phyloP scores from a whole-genome alignment of 2,329 filamentous ascomycete species.

The Cladophialophora immunda region DNA sequence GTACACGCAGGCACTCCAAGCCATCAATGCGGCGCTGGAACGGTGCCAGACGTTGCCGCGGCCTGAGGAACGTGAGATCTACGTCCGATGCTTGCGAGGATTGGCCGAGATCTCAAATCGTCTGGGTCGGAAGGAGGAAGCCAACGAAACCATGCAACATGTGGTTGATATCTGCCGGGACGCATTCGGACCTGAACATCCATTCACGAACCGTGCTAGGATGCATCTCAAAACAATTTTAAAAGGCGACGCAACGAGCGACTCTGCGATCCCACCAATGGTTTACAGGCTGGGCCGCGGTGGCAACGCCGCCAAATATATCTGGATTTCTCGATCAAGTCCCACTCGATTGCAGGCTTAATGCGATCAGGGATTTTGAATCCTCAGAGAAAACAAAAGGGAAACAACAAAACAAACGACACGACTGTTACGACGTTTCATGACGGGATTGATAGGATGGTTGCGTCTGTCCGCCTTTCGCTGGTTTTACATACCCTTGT shows the following conservation, averaged over 20 bases:
- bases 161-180: constrained; percentile 40
- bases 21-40: constrained; percentile 38
- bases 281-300: constrained; percentile 41
- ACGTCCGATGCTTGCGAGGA: constrained; percentile 40
- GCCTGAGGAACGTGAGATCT: constrained; percentile 40
- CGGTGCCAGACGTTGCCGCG: constrained; percentile 34
- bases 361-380: constrained; percentile 11
- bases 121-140: constrained; percentile 37
- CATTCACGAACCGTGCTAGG: constrained; percentile 39
- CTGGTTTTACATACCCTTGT: constrained; percentile 20
- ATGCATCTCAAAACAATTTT: constrained; percentile 41
- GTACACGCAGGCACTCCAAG: constrained; percentile 37
- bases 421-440: constrained; percentile 24
- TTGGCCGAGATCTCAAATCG: constrained; percentile 40
- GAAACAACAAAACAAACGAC: neutral
- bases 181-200: constrained; percentile 39
- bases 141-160: constrained; percentile 39
- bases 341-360: constrained; percentile 39
- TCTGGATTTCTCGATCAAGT: constrained; percentile 41
- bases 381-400: neutral
- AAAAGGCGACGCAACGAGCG: constrained; percentile 34
- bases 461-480: neutral
- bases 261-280: constrained; percentile 39
- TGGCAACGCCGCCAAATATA: constrained; percentile 40
- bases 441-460: constrained; percentile 10